Percentiles rank a stretch among this genome's conserved stretches.
These are phyloP conservation scores for Syzygium aromaticum DNA, from an alignment of 345 rosid genomes.

Conservation along the genomic window DNA sequence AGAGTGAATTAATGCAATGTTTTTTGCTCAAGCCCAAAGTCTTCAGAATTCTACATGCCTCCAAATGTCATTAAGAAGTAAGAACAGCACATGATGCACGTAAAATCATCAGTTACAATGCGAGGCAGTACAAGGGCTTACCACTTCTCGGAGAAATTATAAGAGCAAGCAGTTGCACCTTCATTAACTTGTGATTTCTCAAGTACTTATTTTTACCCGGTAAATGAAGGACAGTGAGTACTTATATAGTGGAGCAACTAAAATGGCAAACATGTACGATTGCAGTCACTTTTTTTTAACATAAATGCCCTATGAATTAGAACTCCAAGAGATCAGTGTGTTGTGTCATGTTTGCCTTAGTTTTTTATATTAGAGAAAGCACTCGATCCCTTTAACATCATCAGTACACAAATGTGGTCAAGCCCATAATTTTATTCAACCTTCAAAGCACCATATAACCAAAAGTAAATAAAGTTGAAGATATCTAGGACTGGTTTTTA, in stretches of 20 bases:
- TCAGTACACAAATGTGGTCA: not conserved
- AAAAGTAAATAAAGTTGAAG: not conserved
- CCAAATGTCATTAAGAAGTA: not conserved
- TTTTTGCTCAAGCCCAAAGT: not conserved
- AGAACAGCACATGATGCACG: not conserved
- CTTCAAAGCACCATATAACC: not conserved
- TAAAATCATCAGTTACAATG: not conserved
- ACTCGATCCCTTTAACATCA: not conserved
- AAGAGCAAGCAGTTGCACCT: not conserved
- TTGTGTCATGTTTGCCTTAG: not conserved
- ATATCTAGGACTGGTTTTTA: not conserved
- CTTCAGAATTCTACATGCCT: not conserved
- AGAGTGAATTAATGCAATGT: not conserved
- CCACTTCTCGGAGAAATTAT: not conserved
- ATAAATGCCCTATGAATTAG: not conserved
- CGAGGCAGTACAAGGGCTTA: not conserved
- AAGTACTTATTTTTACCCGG: not conserved
- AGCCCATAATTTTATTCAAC: not conserved
- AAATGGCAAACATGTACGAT: not conserved
- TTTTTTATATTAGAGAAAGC: not conserved
- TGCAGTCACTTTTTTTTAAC: not conserved
- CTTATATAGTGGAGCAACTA: not conserved
- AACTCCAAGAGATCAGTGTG: not conserved
- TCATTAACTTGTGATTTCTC: not conserved
- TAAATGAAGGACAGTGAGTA: not conserved